phyloP scores from a whole-genome alignment of 148 eudicot genomes.

The Rhododendron williamsianum region DNA sequence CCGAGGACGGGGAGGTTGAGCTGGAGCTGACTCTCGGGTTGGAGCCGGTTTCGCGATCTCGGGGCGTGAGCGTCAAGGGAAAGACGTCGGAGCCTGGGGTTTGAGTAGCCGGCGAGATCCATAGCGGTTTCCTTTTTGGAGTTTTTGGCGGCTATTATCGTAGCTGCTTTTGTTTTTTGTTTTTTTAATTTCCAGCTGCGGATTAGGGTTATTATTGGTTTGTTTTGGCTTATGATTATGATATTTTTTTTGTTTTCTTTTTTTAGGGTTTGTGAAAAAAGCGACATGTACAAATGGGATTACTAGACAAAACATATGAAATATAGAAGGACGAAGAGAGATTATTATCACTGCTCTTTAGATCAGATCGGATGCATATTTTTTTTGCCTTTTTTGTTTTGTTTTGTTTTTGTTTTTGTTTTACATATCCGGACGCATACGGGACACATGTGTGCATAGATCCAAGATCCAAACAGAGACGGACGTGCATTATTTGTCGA shows the following conservation, averaged over 20 bases:
- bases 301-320: background rate
- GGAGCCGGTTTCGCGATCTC: constrained; percentile 1
- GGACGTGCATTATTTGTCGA: too few species aligned
- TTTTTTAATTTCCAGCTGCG: background rate
- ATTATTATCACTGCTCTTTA: too few species aligned
- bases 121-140: background rate
- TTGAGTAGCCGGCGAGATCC: background rate
- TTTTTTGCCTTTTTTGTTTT: too few species aligned
- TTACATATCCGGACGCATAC: too few species aligned
- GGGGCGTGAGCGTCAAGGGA: background rate
- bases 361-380: background rate
- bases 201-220: background rate
- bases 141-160: background rate
- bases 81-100: background rate
- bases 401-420: too few species aligned
- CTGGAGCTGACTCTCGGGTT: constrained; percentile 27
- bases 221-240: background rate
- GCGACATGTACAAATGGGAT: background rate
- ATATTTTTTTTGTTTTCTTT: too few species aligned
- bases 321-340: background rate
- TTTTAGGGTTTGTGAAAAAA: background rate
- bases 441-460: too few species aligned
- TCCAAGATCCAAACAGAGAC: too few species aligned
- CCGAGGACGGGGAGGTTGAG: constrained; percentile 5
- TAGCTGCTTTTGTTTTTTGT: background rate